Conservation (phyloP, 2,329 filamentous ascomycete species). For the Fulvia fulva region DNA sequence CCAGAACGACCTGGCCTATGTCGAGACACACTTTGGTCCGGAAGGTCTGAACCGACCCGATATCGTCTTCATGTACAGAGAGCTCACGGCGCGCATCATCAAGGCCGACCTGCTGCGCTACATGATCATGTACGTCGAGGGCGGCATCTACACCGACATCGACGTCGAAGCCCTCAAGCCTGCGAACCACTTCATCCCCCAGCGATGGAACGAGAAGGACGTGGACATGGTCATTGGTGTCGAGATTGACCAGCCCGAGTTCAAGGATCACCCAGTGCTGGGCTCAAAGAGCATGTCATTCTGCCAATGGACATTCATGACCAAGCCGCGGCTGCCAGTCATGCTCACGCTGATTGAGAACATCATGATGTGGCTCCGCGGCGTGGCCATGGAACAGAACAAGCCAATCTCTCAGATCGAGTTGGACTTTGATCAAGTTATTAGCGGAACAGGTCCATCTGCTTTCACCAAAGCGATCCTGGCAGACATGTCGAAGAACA, state of each 20-base stretch:
- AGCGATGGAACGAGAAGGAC: conserved; percentile 59
- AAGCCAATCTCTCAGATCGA: conserved; percentile 58
- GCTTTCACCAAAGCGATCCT: conserved; percentile 65
- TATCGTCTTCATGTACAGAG: conserved; percentile 59
- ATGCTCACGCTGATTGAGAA: conserved; percentile 66
- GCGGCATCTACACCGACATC: conserved; percentile 58
- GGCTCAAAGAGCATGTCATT: conserved; percentile 67
- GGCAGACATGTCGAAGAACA: conserved; percentile 56
- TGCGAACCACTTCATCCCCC: conserved; percentile 57
- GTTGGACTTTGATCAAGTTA: conserved; percentile 68
- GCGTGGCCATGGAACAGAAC: conserved; percentile 56
- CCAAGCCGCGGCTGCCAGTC: conserved; percentile 62
- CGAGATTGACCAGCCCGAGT: conserved; percentile 67
- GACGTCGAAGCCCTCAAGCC: conserved; percentile 56
- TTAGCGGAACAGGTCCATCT: conserved; percentile 67
- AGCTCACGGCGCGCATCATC: conserved; percentile 61
- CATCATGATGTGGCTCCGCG: conserved; percentile 63
- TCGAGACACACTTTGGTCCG: conserved; percentile 64
- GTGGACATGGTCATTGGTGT: conserved; percentile 67
- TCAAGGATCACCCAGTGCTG: conserved; percentile 59
- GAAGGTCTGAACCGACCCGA: conserved; percentile 63
- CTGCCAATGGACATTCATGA: conserved; percentile 73
- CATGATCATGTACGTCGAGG: conserved; percentile 64
- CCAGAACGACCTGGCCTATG: conserved; percentile 62
- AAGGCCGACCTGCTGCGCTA: conserved; percentile 65